Evolutionary conservation across 805 yeast genomes (phyloP), one percentile per base, ranked within the genome.

Genomic region (Hanseniaspora jakobsenii): DNA sequence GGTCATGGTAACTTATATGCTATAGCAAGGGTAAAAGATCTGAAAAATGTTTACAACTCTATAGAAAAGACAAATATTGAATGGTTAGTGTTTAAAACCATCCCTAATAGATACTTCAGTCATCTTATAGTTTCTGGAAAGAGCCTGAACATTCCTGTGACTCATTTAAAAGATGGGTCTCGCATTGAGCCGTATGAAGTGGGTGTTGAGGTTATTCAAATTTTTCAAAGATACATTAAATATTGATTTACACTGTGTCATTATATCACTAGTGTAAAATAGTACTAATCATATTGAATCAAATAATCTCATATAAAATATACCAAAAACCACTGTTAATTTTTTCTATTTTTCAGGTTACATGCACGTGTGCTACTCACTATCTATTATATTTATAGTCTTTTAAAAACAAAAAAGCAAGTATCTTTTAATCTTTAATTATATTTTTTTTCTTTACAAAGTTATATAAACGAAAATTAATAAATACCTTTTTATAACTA

Each of bases 1-100:
- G 66, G 67, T 2, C 70, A 76, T 12, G 78, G 78, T 0, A 67
- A 65, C 47, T 75, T 75, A 51, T 72, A 77, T 55, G 81, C 78
- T 0, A 63, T 74, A 14, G 75, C 76, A 6, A 73, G 72, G 51
- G 73, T 77, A 78, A 58, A 53, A 2, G 59, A 54, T 37, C 50
- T 62, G n/a, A 61, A 67, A 21, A 63, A 66, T 43, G 61, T 71
- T 32, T 72, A 52, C 9, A 67, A 70, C 37, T 75, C 75, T 71
- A 71, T 66, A 27, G 72, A 73, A 1, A 61, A 69, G 0, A 77
- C 77, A 51, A 65, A 70, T 23, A 69, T 77, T 5, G 67, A 67
- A 40, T 76, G 81, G 80, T 50, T 70, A 10, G 51, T 65, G 21
- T 62, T 70, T 6, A 70, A 71, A 51, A 75, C 75, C 49, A 63